Conservation (phyloP, 257 asterid species). For the Nyctanthes arbortristis region DNA sequence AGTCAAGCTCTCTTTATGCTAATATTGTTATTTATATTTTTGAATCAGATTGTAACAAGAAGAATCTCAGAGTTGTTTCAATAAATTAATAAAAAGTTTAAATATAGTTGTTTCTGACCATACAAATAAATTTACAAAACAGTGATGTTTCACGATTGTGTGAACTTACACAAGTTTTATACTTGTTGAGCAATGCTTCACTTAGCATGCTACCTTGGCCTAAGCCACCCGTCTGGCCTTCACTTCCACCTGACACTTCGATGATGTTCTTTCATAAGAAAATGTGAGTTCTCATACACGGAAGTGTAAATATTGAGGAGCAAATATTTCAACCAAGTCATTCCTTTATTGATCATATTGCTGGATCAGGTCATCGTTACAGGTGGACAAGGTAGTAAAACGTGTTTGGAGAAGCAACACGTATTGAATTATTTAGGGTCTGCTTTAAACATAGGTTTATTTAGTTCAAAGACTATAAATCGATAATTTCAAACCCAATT, state of each 20-base stretch:
- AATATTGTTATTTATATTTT: conserved; percentile 1
- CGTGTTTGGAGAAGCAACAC: neutral
- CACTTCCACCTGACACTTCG: conserved; percentile 86
- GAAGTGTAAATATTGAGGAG: conserved; percentile 14
- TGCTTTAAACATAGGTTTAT: too few relatives aligned
- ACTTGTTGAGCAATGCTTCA: conserved; percentile 66
- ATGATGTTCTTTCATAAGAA: conserved; percentile 86
- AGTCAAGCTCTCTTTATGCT: conserved; percentile 11
- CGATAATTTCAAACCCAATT: too few relatives aligned
- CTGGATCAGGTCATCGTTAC: conserved; percentile 14
- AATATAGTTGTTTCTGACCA: conserved; percentile 24
- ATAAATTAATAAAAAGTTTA: conserved; percentile 16
- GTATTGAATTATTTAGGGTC: conserved; percentile 2
- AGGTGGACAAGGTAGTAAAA: conserved; percentile 8
- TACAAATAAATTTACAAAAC: conserved; percentile 10
- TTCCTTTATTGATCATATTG: conserved; percentile 4
- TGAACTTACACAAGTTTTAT: conserved; percentile 18
- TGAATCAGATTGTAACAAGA: conserved; percentile 4
- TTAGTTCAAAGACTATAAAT: too few relatives aligned
- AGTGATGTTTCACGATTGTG: conserved; percentile 26
- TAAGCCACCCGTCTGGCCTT: conserved; percentile 95
- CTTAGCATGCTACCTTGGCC: conserved; percentile 99
- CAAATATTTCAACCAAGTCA: conserved; percentile 11
- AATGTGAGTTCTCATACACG: conserved; percentile 56
- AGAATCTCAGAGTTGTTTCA: neutral